A percentile compares a stretch with the other conserved stretches of the same genome.
These are phyloP conservation scores for Pseudocercospora cruenta DNA, from an alignment of 2,329 filamentous ascomycete species.

Conservation along the genomic window DNA sequence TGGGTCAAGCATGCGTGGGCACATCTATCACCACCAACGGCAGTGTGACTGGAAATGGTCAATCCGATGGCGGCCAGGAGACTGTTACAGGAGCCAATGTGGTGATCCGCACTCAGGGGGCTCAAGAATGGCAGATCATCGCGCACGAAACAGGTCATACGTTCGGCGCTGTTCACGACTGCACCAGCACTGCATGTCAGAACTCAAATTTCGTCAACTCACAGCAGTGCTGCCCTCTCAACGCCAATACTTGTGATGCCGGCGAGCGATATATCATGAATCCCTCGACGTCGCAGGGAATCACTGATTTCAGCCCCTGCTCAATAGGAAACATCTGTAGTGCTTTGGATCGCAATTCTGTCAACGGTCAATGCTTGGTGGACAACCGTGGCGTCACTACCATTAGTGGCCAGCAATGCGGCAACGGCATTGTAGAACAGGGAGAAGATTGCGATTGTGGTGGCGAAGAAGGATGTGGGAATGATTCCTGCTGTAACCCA, in stretches of 20 bases:
- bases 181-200: conserved; percentile 68
- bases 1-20: conserved; percentile 78
- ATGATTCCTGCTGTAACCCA: conserved; percentile 81
- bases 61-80: conserved; percentile 57
- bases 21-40: conserved; percentile 54
- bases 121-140: conserved; percentile 91
- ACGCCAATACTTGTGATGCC: conserved; percentile 70
- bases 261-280: conserved; percentile 91
- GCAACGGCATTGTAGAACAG: conserved; percentile 93
- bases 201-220: conserved; percentile 63
- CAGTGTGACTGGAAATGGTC: conserved; percentile 43
- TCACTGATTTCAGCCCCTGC: conserved; percentile 83
- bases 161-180: conserved; percentile 95
- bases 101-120: conserved; percentile 70
- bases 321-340: conserved; percentile 93
- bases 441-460: conserved; percentile 98
- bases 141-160: conserved; percentile 94
- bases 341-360: conserved; percentile 74
- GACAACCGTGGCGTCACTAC: conserved; percentile 82
- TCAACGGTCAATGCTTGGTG: conserved; percentile 77
- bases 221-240: conserved; percentile 81
- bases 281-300: conserved; percentile 74
- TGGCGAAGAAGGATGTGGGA: conserved; percentile 69
- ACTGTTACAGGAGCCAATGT: conserved; percentile 86
- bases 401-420: conserved; percentile 82